Conservation (phyloP, 2,329 filamentous ascomycete genomes). For the Dendryphion nanum region DNA sequence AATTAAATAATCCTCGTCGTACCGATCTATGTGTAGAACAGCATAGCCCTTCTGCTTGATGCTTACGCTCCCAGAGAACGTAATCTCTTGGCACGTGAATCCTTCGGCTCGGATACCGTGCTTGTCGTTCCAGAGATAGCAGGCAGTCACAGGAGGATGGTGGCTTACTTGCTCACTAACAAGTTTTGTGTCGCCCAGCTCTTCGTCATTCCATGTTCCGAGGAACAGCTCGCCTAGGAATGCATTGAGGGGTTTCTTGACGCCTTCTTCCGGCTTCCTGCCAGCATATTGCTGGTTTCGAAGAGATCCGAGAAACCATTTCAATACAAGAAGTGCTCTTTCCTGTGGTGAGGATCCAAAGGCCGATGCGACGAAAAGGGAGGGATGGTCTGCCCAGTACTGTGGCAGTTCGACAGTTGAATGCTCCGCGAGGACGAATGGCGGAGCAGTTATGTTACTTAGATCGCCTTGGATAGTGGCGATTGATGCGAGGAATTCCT, state of each 20-base stretch:
- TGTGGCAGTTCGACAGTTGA: constrained; percentile 48
- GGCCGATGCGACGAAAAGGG: constrained; percentile 48
- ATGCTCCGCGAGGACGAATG: constrained; percentile 46
- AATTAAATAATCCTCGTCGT: constrained; percentile 45
- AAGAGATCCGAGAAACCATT: constrained; percentile 50
- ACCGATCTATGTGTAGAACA: constrained; percentile 44
- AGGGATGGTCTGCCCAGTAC: constrained; percentile 48
- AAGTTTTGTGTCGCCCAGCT: constrained; percentile 40
- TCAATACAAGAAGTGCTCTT: constrained; percentile 47
- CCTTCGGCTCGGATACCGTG: constrained; percentile 45
- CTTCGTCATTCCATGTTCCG: constrained; percentile 29
- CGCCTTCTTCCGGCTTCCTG: constrained; percentile 40
- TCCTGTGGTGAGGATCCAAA: constrained; percentile 39
- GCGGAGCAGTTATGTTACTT: constrained; percentile 48
- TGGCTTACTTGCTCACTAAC: constrained; percentile 46
- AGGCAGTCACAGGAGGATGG: constrained; percentile 48
- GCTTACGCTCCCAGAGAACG: constrained; percentile 44
- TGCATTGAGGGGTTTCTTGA: constrained; percentile 53
- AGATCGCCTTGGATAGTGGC: constrained; percentile 48
- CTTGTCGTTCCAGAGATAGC: constrained; percentile 48
- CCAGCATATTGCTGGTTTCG: constrained; percentile 50
- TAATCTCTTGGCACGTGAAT: constrained; percentile 48
- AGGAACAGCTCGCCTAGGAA: constrained; percentile 51
- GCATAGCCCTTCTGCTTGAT: constrained; percentile 50
- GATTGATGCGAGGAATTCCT: constrained; percentile 39